Evolutionary conservation across 176 grass and related monocot genomes (phyloP), one percentile per base, ranked within the genome.

Genomic region (Phoenix dactylifera): DNA sequence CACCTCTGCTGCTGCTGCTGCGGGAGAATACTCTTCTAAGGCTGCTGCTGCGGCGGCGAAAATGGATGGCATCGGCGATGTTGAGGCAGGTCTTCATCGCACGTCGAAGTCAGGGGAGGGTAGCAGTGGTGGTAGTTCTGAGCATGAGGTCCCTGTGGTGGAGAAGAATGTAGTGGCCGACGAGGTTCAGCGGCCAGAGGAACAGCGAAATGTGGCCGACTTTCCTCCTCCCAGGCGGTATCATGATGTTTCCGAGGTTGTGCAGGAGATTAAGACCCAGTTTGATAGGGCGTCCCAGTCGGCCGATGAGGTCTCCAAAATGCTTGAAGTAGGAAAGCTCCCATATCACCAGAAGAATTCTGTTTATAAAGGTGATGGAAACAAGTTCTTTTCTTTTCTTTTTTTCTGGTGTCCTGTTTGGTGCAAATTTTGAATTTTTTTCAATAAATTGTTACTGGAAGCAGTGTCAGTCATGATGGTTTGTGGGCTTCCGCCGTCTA

Each of bases 101-200:
- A 77, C 87, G 19, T 86, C 80, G 3, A 89, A 78, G 26, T 72
- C 76, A 3, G 80, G 70, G n/a, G 73, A 83, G 67, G 67, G 35
- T 44, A 44, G 10, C 10, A 44, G 35, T 44, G 9, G 69, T 52
- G 54, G 80, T 59, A 81, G 65, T 59, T 65, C 75, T 60, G 84
- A 84, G 65, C 87, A 89, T 73, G 88, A 93, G 20, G 75, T 92
- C n/a, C 84, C 83, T 93, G 79, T 92, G 23, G 81, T 91, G 54
- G 93, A 92, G 74, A 88, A 98, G 74, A 92, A 74, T 82, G 81
- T 98, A 5, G 74, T 81, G 25, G 73, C 73, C 49, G 84, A 80
- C 59, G 76, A 79, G 58, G 72, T 69, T 69, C 75, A 71, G 64
- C 75, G 60, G 16, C 44, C 29, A 32, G 29, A 7, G 35, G 35